Evolutionary conservation across 306 rosid genomes (phyloP).

Genomic region (Luffa aegyptiaca): DNA sequence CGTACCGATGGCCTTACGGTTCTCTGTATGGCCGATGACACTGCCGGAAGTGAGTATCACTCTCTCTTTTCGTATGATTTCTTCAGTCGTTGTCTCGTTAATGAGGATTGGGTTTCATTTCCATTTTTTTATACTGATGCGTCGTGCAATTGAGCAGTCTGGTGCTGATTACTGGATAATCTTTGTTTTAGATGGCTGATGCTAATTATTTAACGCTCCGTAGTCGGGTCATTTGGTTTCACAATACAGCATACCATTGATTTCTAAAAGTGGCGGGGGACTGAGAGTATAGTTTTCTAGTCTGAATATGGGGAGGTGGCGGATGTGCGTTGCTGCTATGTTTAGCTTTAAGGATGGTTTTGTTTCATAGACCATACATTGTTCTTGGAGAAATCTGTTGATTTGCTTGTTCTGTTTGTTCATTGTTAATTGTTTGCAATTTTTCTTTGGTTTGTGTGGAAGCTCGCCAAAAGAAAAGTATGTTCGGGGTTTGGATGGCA

Average conservation of each 20-base stretch:
- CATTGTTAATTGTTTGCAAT: neutral
- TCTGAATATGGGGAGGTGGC: neutral
- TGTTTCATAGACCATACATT: neutral
- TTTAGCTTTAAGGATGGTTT: neutral
- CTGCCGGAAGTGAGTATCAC: conserved; percentile 55
- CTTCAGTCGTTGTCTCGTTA: neutral
- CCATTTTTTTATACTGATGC: neutral
- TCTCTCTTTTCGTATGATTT: neutral
- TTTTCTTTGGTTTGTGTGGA: neutral
- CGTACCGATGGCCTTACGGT: conserved; percentile 98
- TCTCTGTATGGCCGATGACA: conserved; percentile 96
- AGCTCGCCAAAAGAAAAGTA: neutral
- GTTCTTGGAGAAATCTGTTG: neutral
- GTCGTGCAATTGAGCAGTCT: neutral
- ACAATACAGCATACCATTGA: neutral
- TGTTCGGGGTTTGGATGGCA: neutral
- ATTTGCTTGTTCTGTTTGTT: neutral
- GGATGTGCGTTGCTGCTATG: neutral
- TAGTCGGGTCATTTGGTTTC: neutral
- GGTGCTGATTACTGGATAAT: neutral
- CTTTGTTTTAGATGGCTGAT: neutral
- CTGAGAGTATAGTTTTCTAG: neutral
- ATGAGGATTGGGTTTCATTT: neutral
- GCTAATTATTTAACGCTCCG: neutral
- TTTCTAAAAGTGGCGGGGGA: neutral